These are phyloP conservation scores for Penicillium freii DNA, from an alignment of 2,329 filamentous ascomycete genomes.

Conservation along the genomic window DNA sequence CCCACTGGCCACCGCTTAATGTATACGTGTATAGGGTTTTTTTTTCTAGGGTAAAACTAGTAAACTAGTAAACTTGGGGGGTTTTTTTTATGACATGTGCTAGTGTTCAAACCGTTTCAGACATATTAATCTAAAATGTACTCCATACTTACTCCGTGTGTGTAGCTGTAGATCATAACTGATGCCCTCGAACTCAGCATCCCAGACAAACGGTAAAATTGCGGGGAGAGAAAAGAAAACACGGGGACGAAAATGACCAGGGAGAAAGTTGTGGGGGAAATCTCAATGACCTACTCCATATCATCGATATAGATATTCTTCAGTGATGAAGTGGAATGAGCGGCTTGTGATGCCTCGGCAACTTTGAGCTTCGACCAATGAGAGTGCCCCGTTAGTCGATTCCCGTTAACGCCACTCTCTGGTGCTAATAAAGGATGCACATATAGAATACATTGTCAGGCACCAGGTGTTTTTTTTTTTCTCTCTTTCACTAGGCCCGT, in stretches of 20 bases:
- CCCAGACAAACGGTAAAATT: neutral
- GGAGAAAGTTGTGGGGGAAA: constrained; percentile 1
- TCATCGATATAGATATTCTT: neutral
- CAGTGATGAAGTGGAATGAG: neutral
- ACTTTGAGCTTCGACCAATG: constrained; percentile 13
- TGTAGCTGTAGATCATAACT: constrained; percentile 1
- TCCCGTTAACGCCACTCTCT: neutral
- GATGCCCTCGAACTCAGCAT: neutral
- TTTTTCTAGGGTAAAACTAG: neutral
- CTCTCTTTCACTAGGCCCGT: neutral
- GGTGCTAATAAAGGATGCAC: neutral
- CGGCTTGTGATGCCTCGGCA: constrained; percentile 23
- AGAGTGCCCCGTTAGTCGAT: neutral
- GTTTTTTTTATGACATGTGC: neutral
- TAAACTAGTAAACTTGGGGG: neutral
- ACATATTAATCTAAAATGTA: neutral
- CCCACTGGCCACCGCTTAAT: neutral
- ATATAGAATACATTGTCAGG: neutral
- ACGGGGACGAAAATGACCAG: neutral
- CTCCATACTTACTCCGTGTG: neutral
- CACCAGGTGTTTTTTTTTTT: neutral
- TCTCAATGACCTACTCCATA: neutral
- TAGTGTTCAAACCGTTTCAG: neutral
- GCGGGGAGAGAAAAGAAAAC: neutral
- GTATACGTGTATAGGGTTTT: neutral